Base-by-base conservation (phyloP, 2,329 filamentous ascomycete genomes). In the Bipolaris zeicola region DNA sequence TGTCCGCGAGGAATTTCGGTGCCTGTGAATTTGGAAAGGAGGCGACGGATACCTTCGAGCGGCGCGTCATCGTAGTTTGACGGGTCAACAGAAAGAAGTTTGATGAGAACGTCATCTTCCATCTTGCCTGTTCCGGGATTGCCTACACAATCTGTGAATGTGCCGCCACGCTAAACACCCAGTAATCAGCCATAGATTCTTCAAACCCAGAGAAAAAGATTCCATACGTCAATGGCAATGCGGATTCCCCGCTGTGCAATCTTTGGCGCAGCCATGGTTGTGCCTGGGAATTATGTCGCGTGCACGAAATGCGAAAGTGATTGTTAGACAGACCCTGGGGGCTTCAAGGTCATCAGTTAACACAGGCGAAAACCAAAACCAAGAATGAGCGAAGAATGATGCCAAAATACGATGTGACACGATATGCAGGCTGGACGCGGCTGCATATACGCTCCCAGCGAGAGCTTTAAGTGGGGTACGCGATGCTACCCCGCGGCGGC, bases 121-220 rank as follows among this genome's bases (percentile, higher is more conserved):
- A 88, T 87, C 61, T 82, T 82, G 16, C 83, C 90, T 63, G 82
- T 88, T 67, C 84, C 87, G 5, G 89, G 85, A 68, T 93, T 94
- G 63, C 91, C 92, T 18, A 96, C 90, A 72, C 92, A 96, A 78
- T 96, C 92, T 37, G 92, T 96, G 74, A 96, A 96, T 26, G 92
- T 96, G 55, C 92, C 92, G 64, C 92, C 92, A 59, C 92, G 88
- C 78, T 88, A 67, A 46, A 31, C 26, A 36, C 50, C 65, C 55
- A 69, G 58, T 14, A 16, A 43, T 38, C n/a, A 57, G 24, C 5
- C n/a, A 43, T 36, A 10, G 36, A 14, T n/a, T 16, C 14, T 2
- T 24, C 3, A 5, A 1, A 13, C 28, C 31, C 34, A 37, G 6
- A 16, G 6, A 22, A 8, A 18, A 20, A 20, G 5, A 43, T 2